Percentiles rank a stretch among this genome's conserved stretches.
phyloP scores from a whole-genome alignment of 1,139 yeast genomes.

The Geotrichum australiense region DNA sequence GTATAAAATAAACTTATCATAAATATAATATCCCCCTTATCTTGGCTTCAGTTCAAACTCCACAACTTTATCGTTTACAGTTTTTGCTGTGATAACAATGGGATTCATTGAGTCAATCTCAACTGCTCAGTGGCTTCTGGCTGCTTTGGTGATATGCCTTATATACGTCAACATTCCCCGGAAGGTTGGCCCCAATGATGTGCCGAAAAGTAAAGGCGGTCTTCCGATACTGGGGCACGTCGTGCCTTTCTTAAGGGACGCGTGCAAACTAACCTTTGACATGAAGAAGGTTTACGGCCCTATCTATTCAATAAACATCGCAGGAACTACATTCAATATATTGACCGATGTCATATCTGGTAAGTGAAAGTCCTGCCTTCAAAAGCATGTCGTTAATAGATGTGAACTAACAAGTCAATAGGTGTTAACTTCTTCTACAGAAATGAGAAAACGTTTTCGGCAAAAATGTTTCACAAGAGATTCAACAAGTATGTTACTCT shows the following conservation, averaged over 20 bases:
- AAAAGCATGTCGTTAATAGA: too few relatives aligned
- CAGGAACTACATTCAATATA: conserved; percentile 8
- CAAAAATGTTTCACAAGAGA: conserved; percentile 4
- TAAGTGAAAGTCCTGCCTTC: background rate
- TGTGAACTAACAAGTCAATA: too few relatives aligned
- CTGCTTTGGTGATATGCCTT: background rate
- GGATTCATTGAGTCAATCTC: conserved; percentile 1
- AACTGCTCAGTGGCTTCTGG: background rate
- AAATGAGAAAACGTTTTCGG: conserved; percentile 8
- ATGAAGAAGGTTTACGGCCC: conserved; percentile 12
- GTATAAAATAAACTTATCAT: too few relatives aligned
- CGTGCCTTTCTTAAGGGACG: conserved; percentile 11
- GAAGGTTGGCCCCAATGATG: conserved; percentile 1
- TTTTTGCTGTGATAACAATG: too few relatives aligned
- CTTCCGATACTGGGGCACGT: conserved; percentile 11
- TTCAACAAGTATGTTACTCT: conserved; percentile 13
- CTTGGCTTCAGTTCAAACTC: too few relatives aligned
- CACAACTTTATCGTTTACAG: too few relatives aligned
- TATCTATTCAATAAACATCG: conserved; percentile 8
- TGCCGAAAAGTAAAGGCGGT: conserved; percentile 9
- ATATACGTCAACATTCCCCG: background rate
- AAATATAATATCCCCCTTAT: too few relatives aligned
- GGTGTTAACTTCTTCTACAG: conserved; percentile 9
- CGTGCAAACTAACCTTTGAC: conserved; percentile 7
- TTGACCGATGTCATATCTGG: conserved; percentile 11